Conservation (phyloP, 202 grass and related monocot species). For the Saccharum hybrid region DNA sequence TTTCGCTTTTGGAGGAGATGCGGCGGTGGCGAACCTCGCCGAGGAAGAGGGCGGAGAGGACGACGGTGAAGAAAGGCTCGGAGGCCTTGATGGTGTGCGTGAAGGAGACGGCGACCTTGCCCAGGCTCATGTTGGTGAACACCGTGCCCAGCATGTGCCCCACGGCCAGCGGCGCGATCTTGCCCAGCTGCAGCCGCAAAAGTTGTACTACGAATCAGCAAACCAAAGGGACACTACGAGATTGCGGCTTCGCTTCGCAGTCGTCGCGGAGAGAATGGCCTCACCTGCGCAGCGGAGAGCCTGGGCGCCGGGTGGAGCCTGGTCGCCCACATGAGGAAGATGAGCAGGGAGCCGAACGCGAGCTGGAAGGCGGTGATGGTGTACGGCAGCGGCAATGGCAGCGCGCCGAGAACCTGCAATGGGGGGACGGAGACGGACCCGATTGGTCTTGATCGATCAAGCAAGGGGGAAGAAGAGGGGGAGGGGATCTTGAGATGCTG, state of each 20-base stretch:
- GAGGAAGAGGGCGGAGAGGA: constrained; percentile 76
- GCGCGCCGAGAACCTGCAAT: constrained; percentile 49
- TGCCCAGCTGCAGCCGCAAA: constrained; percentile 48
- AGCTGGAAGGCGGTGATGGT: constrained; percentile 74
- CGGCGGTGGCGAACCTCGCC: constrained; percentile 42
- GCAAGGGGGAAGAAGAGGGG: background rate
- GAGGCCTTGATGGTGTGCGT: constrained; percentile 84
- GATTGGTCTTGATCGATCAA: background rate
- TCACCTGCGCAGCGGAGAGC: constrained; percentile 53
- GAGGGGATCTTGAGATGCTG: background rate
- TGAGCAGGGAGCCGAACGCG: constrained; percentile 58
- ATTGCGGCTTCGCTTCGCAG: background rate
- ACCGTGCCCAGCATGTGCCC: constrained; percentile 73
- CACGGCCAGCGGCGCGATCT: constrained; percentile 58
- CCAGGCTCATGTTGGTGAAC: constrained; percentile 84
- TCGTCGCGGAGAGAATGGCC: background rate
- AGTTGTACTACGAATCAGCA: background rate
- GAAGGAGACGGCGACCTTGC: constrained; percentile 76
- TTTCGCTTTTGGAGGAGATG: background rate
- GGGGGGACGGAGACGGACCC: background rate
- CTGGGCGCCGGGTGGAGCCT: constrained; percentile 59
- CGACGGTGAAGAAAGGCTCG: constrained; percentile 79
- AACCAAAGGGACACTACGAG: background rate
- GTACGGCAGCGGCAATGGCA: constrained; percentile 61
- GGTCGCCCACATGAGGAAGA: constrained; percentile 69